Evolutionary conservation across 169 alveolate genomes (phyloP).

Genomic region (Cryptosporidium viatorum): DNA sequence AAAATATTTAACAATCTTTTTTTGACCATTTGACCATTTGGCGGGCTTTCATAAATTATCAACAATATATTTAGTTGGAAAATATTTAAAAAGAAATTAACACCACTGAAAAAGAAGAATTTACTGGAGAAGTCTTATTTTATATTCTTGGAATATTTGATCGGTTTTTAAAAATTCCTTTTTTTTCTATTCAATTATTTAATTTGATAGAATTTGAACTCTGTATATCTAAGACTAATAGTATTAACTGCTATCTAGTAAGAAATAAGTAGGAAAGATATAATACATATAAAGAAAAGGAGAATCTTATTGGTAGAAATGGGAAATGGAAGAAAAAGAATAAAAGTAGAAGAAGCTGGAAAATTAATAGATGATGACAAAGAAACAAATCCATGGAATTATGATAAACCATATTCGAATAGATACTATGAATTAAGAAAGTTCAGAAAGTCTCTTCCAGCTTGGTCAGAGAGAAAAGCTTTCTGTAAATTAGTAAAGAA

Average conservation of each 20-base stretch:
- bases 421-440: slow-evolving; percentile 85
- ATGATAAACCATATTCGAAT: slow-evolving; percentile 66
- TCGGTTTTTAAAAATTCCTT: no score
- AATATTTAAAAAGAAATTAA: not conserved
- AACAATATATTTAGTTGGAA: not conserved
- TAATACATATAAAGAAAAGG: no score
- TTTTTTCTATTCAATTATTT: no score
- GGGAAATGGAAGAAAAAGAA: slow-evolving; percentile 22
- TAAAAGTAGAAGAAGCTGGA: not conserved
- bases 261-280: not conserved
- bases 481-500: slow-evolving; percentile 86
- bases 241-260: no score
- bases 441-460: slow-evolving; percentile 86
- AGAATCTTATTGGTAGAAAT: not conserved
- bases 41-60: not conserved
- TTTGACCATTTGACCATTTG: not conserved
- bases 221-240: not conserved
- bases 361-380: not conserved
- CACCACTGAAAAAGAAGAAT: not conserved
- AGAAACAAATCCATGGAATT: slow-evolving; percentile 48
- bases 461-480: slow-evolving; percentile 88
- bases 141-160: no score
- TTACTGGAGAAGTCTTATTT: not conserved
- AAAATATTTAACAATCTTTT: not conserved
- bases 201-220: not conserved